Evolutionary conservation across 116 monocot genomes (phyloP), one percentile per base, ranked within the genome.

Genomic region (Zostera marina): DNA sequence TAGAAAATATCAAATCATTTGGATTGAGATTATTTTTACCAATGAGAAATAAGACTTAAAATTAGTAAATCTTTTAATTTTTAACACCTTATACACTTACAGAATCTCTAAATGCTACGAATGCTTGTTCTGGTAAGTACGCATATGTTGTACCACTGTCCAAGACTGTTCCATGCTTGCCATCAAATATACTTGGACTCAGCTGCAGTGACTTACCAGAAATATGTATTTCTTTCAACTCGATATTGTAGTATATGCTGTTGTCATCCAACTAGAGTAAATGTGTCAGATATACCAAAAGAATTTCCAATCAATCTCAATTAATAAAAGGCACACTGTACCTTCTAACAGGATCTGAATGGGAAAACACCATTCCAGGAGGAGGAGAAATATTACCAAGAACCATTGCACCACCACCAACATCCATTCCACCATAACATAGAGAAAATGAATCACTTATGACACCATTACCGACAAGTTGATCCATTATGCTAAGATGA

Each of bases 141-240:
- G 89, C 85, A 74, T 88, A 96, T 58, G 94, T 96, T 6, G 94
- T 96, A 25, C 94, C 94, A 74, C 94, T 96, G 68, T 96, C 94
- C 72, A 96, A 63, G 45, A 96, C 76, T 63, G 94, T 88, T 59
- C 94, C 94, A 67, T 96, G 82, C 63, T 88, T 88, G 43, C 75
- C 70, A 68, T 96, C 70, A 57, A 96, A 96, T 14, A 96, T 66
- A 66, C 59, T 82, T 52, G 88, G 62, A 45, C 80, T 70, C 63
- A 96, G 64, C 32, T 58, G 68, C 65, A 96, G 67, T 56, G 63
- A 54, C 75, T 79, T 82, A 49, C 94, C 89, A 61, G 74, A 73
- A 13, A 96, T 77, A 54, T 74, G 85, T 51, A 96, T 76, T 76
- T 85, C 84, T 82, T 82, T 96, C 76, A 96, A 77, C 65, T 88